Evolutionary conservation across 1,284 basidiomycete species (phyloP), one percentile per base, ranked within the genome.

Genomic region (Apiotrichum sp.): DNA sequence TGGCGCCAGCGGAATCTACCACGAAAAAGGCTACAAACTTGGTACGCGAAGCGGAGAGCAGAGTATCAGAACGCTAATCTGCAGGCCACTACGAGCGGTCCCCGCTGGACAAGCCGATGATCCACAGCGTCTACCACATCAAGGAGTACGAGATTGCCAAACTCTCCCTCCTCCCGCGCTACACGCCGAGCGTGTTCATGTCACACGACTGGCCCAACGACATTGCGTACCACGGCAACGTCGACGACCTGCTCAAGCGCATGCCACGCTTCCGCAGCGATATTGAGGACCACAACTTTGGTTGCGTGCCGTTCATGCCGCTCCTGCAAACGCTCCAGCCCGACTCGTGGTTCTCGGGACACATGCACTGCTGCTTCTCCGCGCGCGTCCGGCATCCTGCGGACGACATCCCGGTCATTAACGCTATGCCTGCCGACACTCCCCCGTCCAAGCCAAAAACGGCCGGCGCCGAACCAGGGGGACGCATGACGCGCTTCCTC

Each of bases 161-260:
- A 55, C 78, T 98, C 7, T 87, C 87, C 34, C 83, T 92, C 62
- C 57, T 65, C 0, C 52, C 65, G 8, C 46, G 34, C 10, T 6
- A 41, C 32, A 10, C 42, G 47, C 53, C 63, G 49, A 38, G 86
- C 42, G 82, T 98, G 35, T 88, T 97, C 75, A 78, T 98, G 22
- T 97, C 93, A 1, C 96, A 98, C 72, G 95, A 98, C 76, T 98
- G 95, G 96, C 96, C 96, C 0, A 83, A 85, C 48, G 82, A 82
- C 1, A 93, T 98, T 61, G 89, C 88, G 56, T 83, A 85, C 22
- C 81, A 90, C 64, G 93, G 95, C 7, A 82, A 98, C 69, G 76
- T 84, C 2, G 67, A 71, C 3, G 78, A 66, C 14, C 80, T 98
- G 2, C 76, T 98, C 22, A 79, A 83, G 8, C 82, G 82, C 49